phyloP scores from a whole-genome alignment of 495 filamentous ascomycete species.

The Mycothermus thermophilus region DNA sequence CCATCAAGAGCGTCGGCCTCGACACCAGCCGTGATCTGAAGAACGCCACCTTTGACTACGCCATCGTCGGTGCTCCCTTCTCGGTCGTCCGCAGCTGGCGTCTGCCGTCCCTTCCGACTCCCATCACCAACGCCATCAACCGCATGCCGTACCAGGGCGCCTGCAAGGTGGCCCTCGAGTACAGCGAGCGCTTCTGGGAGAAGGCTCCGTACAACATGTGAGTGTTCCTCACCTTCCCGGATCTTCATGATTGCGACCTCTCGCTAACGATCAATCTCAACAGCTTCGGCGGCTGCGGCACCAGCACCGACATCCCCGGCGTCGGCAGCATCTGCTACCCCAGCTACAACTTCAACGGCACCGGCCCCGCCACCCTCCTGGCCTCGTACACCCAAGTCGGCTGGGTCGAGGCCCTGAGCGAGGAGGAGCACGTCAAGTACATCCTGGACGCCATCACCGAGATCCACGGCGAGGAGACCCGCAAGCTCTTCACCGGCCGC shows the following conservation, averaged over 20 bases:
- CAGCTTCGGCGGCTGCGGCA: slow-evolving; percentile 49
- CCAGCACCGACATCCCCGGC: slow-evolving; percentile 41
- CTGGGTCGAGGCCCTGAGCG: slow-evolving; percentile 15
- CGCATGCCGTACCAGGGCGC: slow-evolving; percentile 41
- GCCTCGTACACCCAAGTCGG: slow-evolving; percentile 39
- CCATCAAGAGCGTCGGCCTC: not conserved
- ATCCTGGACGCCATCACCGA: slow-evolving; percentile 40
- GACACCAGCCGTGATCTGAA: slow-evolving; percentile 25
- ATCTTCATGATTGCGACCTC: too few species aligned
- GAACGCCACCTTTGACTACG: slow-evolving; percentile 47
- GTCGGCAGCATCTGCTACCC: slow-evolving; percentile 50
- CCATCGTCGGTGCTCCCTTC: slow-evolving; percentile 49
- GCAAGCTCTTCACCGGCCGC: slow-evolving; percentile 45
- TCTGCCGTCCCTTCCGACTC: slow-evolving; percentile 26
- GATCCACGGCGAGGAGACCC: slow-evolving; percentile 43
- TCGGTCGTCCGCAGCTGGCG: slow-evolving; percentile 42
- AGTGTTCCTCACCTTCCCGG: not conserved
- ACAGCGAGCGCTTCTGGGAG: slow-evolving; percentile 55
- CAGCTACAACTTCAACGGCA: slow-evolving; percentile 47
- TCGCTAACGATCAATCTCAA: too few species aligned
- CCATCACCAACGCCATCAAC: slow-evolving; percentile 45
- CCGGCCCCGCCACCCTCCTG: slow-evolving; percentile 47
- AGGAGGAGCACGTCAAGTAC: slow-evolving; percentile 14
- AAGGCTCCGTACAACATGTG: slow-evolving; percentile 15
- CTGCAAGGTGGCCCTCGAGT: slow-evolving; percentile 55